phyloP scores from a whole-genome alignment of 1,284 basidiomycete species.

The Peniophora sp. region DNA sequence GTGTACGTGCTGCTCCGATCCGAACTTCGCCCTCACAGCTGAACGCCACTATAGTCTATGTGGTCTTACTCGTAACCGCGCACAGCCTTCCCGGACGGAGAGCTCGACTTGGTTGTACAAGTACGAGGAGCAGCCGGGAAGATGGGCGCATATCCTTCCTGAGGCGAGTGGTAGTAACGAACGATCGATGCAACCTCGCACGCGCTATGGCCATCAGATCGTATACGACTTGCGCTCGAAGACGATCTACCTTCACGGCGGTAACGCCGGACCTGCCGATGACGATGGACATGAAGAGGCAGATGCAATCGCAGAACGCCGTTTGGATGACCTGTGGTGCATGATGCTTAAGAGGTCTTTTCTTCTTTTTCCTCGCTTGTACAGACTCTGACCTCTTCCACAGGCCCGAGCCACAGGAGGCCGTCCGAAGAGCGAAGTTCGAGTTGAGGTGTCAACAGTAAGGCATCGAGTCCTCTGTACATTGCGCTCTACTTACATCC shows the following conservation, averaged over 20 bases:
- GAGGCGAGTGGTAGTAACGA: constrained; percentile 10
- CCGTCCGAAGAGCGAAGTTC: constrained; percentile 53
- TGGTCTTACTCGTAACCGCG: constrained; percentile 40
- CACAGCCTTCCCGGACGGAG: constrained; percentile 36
- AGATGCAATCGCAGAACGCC: constrained; percentile 27
- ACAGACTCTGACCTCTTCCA: not conserved
- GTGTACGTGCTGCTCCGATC: constrained; percentile 38
- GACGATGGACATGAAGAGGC: constrained; percentile 6
- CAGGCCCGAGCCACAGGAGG: constrained; percentile 51
- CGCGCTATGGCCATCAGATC: constrained; percentile 70
- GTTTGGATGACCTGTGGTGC: constrained; percentile 71
- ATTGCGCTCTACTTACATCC: constrained; percentile 1
- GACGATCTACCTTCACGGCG: constrained; percentile 62
- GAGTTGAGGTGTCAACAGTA: constrained; percentile 64
- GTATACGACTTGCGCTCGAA: constrained; percentile 56
- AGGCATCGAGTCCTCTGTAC: constrained; percentile 19
- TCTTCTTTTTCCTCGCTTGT: constrained; percentile 3
- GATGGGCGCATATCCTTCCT: constrained; percentile 52
- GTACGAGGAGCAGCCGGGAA: constrained; percentile 49
- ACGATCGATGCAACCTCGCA: constrained; percentile 11
- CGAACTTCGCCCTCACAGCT: not conserved
- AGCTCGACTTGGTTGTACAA: constrained; percentile 58
- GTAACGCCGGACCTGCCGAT: constrained; percentile 43
- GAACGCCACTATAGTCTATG: constrained; percentile 36
- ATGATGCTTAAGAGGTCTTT: constrained; percentile 58